A percentile compares a stretch with the other conserved stretches of the same genome.
These are phyloP conservation scores for Cytospora schulzeri DNA, from an alignment of 2,329 filamentous ascomycete genomes.

Conservation along the genomic window DNA sequence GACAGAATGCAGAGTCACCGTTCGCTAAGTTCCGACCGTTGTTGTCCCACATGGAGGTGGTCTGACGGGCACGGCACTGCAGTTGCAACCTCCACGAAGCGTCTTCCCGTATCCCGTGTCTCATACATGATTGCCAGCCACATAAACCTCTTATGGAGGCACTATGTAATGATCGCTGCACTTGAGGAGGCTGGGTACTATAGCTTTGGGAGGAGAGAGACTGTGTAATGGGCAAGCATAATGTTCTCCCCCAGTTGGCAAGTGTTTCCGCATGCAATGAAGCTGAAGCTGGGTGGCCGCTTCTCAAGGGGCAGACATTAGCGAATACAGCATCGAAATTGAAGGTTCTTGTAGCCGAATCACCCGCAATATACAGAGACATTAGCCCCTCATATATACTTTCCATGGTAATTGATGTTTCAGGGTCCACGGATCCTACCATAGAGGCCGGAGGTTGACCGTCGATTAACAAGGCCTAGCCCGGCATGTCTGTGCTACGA, in stretches of 20 bases:
- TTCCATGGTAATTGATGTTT: neutral
- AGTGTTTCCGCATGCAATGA: neutral
- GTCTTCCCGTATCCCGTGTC: neutral
- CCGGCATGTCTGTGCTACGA: constrained; percentile 18
- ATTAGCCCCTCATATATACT: neutral
- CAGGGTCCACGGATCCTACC: neutral
- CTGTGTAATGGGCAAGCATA: too few relatives aligned
- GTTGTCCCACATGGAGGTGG: constrained; percentile 11
- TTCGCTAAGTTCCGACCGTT: constrained; percentile 19
- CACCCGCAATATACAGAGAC: neutral
- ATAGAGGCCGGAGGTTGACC: neutral
- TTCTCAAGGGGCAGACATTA: neutral
- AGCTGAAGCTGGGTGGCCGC: neutral
- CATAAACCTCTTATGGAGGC: neutral
- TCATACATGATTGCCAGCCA: neutral
- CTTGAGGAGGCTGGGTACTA: neutral
- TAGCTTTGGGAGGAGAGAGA: neutral
- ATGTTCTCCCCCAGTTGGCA: neutral
- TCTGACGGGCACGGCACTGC: neutral
- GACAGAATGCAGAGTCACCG: neutral
- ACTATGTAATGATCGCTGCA: neutral
- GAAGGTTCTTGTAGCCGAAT: neutral
- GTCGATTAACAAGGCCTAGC: constrained; percentile 9
- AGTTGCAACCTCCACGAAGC: neutral
- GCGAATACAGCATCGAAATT: neutral